These are phyloP conservation scores for Tricholoma hemisulphureum DNA, from an alignment of 768 basidiomycete genomes.

Conservation along the genomic window DNA sequence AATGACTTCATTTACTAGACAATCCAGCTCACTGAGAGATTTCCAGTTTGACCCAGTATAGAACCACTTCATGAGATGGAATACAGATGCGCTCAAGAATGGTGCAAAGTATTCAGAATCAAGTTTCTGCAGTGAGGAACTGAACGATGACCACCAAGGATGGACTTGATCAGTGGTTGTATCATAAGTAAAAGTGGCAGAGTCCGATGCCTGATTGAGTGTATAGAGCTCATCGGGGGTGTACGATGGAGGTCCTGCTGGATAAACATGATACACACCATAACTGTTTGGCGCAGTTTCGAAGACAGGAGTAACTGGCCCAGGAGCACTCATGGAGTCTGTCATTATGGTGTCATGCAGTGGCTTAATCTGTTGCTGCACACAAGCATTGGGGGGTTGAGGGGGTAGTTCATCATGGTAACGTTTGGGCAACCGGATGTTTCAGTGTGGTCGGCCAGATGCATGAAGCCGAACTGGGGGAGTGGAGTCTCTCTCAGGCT, in stretches of 20 bases:
- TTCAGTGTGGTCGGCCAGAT: neutral
- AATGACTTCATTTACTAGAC: neutral
- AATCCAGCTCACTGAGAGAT: conserved; percentile 20
- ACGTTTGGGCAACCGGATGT: neutral
- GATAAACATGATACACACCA: conserved; percentile 4
- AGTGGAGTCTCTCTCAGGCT: neutral
- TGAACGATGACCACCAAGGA: neutral
- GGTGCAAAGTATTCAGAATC: conserved; percentile 7
- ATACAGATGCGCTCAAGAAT: conserved; percentile 21
- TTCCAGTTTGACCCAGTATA: conserved; percentile 13
- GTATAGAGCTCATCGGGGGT: conserved; percentile 4
- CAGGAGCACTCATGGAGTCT: neutral
- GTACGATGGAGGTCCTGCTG: neutral
- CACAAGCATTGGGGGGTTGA: neutral
- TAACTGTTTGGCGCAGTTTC: neutral
- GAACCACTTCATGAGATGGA: conserved; percentile 23
- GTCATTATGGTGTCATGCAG: neutral
- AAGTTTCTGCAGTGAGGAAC: neutral
- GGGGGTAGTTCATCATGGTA: neutral
- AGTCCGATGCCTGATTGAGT: neutral
- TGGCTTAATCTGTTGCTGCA: neutral
- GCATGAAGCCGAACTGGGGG: neutral
- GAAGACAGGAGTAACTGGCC: neutral
- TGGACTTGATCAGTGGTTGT: neutral
- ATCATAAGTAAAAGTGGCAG: neutral